Evolutionary conservation across 345 rosid species (phyloP), one percentile per base, ranked within the genome.

Genomic region (Populus davidiana): DNA sequence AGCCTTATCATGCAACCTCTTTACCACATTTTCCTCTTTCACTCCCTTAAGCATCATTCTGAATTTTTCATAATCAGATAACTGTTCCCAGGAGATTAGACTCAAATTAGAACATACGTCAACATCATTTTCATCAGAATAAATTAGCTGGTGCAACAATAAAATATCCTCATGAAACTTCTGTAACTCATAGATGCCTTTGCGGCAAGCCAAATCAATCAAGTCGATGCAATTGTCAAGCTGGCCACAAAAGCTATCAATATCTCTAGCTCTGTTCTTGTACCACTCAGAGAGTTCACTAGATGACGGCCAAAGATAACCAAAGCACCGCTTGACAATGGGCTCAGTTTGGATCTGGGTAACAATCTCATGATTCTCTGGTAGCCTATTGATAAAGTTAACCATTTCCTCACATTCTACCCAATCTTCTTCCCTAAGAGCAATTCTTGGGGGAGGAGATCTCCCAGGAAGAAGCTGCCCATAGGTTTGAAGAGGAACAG

Each of bases 391-490:
- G n/a, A 93, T 85, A 81, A 82, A 93, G 59, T 54, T 80, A 33
- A 87, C 86, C 97, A 88, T 91, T 84, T 81, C 88, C 81, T 88
- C 94, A 81, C 98, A 90, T 86, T 93, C 99, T 87, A 96, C 92
- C 99, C 99, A 93, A 86, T 96, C 99, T 85, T 89, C 97, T 86
- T 91, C 92, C 85, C 99, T 93, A 82, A 92, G 82, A 62, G 87
- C 88, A 83, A 84, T 84, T 82, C 79, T 88, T 63, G 87, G 67
- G 39, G 92, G 91, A 77, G 95, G 95, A 77, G 85, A 77, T 77
- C 86, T 87, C 79, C 97, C 98, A 39, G 98, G 99, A 86, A 96
- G 98, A 82, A 96, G 97, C 78, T 92, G 99, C n/a, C 79, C 82
- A 82, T 92, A 96, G 64, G 97, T 87, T 83, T 92, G 94, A 77